Conservation (phyloP, 768 basidiomycete species). For the Epithele typhae region DNA sequence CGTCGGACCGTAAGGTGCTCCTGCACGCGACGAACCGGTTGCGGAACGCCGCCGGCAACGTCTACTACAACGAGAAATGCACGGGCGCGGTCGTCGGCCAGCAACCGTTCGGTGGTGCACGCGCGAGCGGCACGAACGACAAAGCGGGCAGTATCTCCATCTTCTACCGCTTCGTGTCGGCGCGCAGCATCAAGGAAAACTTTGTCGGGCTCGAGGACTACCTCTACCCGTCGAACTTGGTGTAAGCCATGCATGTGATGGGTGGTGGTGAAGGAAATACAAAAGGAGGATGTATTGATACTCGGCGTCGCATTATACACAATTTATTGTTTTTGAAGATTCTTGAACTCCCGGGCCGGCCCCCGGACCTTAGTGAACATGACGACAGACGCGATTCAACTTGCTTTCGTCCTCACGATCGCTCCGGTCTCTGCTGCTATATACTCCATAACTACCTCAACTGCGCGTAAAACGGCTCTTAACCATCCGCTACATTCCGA, state of each 20-base stretch:
- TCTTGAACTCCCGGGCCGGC: too few species aligned
- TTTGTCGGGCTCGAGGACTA: slow-evolving; percentile 82
- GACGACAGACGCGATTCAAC: too few species aligned
- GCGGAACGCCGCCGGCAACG: slow-evolving; percentile 90
- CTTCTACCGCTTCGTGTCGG: slow-evolving; percentile 79
- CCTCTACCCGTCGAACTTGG: slow-evolving; percentile 83
- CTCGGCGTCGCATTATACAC: too few species aligned
- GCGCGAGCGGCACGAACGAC: slow-evolving; percentile 95
- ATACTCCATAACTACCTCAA: too few species aligned
- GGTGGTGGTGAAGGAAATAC: background rate
- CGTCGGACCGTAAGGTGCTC: slow-evolving; percentile 75
- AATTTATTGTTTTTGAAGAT: background rate
- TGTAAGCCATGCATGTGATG: slow-evolving; percentile 41
- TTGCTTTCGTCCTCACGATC: too few species aligned
- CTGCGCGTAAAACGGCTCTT: too few species aligned
- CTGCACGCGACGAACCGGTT: slow-evolving; percentile 76
- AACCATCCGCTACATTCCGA: too few species aligned
- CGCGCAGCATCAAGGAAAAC: slow-evolving; percentile 96
- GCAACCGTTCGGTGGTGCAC: slow-evolving; percentile 95
- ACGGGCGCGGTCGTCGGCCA: slow-evolving; percentile 98
- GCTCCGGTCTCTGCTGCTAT: too few species aligned
- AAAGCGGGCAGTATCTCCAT: slow-evolving; percentile 86
- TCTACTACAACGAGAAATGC: slow-evolving; percentile 98
- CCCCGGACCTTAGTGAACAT: too few species aligned
- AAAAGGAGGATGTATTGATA: too few species aligned